Evolutionary conservation across 345 rosid species (phyloP).

Genomic region (Angophora floribunda): DNA sequence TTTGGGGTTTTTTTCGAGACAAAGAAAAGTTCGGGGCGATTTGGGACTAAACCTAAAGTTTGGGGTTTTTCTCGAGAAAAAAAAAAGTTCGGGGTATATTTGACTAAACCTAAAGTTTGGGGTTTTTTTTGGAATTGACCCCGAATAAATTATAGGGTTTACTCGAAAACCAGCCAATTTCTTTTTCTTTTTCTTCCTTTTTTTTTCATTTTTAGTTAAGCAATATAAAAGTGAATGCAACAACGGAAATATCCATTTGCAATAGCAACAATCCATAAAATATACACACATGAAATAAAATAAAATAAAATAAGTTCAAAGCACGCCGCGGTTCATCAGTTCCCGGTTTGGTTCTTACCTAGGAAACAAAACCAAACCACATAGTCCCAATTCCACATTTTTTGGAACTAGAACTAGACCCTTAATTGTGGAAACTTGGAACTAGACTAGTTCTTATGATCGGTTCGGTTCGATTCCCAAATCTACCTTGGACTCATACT

Average conservation of each 20-base stretch:
- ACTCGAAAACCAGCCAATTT: accelerated
- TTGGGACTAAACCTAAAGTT: too few species aligned
- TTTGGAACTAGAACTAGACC: background rate
- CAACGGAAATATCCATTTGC: background rate
- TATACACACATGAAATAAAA: background rate
- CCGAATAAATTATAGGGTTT: background rate
- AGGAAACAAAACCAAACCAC: accelerated
- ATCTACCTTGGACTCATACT: background rate
- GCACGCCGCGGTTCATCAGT: accelerated
- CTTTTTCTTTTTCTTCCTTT: accelerated
- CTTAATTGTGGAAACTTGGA: accelerated
- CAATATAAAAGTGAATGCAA: background rate
- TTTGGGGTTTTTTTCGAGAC: too few species aligned
- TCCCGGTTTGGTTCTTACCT: accelerated
- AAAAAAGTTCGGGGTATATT: too few species aligned
- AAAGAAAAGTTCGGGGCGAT: too few species aligned
- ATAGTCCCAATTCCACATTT: too few species aligned
- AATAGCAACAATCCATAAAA: background rate
- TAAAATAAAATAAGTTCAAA: background rate
- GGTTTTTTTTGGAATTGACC: too few species aligned
- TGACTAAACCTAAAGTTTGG: too few species aligned
- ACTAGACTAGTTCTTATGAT: accelerated
- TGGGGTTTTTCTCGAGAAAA: too few species aligned
- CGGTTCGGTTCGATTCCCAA: background rate
- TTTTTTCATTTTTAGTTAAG: background rate